These are phyloP conservation scores for Mycogone perniciosa DNA, from an alignment of 2,329 filamentous ascomycete species.

Conservation along the genomic window DNA sequence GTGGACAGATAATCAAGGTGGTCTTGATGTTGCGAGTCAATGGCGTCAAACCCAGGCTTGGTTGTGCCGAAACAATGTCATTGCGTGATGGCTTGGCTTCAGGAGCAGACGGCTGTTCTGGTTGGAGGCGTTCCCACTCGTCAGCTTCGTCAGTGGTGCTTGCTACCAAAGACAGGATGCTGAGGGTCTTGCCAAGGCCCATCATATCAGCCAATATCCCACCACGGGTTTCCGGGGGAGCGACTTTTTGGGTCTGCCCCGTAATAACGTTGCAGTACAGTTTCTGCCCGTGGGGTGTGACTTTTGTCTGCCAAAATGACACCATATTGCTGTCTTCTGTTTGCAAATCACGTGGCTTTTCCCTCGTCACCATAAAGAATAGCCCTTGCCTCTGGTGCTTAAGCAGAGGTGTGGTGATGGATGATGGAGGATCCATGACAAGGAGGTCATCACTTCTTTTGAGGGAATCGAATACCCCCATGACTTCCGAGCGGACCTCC, in stretches of 20 bases:
- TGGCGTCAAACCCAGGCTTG: conserved; percentile 41
- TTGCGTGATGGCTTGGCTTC: conserved; percentile 33
- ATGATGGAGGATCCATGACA: conserved; percentile 57
- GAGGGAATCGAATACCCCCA: conserved; percentile 82
- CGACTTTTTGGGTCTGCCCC: conserved; percentile 52
- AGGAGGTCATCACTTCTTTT: conserved; percentile 69
- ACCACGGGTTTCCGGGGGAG: conserved; percentile 62
- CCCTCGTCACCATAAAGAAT: conserved; percentile 75
- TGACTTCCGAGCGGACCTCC: conserved; percentile 78
- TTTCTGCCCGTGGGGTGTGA: conserved; percentile 43
- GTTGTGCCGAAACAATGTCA: conserved; percentile 27
- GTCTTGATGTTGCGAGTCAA: conserved; percentile 65
- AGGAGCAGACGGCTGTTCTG: conserved; percentile 41
- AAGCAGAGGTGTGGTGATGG: conserved; percentile 63
- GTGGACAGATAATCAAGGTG: conserved; percentile 80
- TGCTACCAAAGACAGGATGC: conserved; percentile 71
- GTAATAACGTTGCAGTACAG: conserved; percentile 83
- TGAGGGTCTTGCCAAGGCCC: conserved; percentile 83
- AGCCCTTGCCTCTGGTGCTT: conserved; percentile 87
- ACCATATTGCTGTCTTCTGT: conserved; percentile 55
- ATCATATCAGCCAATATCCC: conserved; percentile 81
- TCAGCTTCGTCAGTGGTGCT: conserved; percentile 57
- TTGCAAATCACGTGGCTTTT: conserved; percentile 57
- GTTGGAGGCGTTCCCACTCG: conserved; percentile 52
- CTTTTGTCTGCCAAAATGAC: conserved; percentile 69